Evolutionary conservation across 2,329 filamentous ascomycete species (phyloP).

Genomic region (Aspergillus udagawae): DNA sequence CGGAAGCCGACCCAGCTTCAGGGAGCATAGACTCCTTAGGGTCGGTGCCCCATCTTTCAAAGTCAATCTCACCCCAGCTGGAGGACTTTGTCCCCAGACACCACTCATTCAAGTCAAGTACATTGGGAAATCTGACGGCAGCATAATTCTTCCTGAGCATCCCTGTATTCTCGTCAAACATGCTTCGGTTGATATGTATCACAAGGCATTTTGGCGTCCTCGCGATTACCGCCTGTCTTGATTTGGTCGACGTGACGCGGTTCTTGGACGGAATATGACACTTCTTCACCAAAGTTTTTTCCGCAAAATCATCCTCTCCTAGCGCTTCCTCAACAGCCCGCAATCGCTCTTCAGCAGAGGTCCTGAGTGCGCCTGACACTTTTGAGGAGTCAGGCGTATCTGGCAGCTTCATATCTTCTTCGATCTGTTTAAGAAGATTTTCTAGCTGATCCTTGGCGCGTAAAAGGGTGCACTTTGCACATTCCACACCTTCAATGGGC

Average conservation of each 20-base stretch:
- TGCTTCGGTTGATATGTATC: conserved; percentile 85
- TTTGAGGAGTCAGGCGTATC: conserved; percentile 20
- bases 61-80: conserved; percentile 30
- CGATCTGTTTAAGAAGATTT: conserved; percentile 38
- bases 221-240: conserved; percentile 81
- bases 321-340: conserved; percentile 66
- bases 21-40: conserved; percentile 71
- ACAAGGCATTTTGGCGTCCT: conserved; percentile 75
- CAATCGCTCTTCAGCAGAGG: conserved; percentile 52
- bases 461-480: conserved; percentile 81
- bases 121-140: conserved; percentile 68
- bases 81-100: conserved; percentile 61
- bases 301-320: conserved; percentile 75
- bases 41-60: conserved; percentile 67
- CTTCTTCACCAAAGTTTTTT: conserved; percentile 58
- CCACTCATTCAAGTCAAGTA: conserved; percentile 78
- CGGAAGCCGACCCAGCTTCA: conserved; percentile 52
- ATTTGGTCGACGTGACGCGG: conserved; percentile 75
- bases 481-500: conserved; percentile 83
- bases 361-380: conserved; percentile 35
- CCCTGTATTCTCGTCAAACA: conserved; percentile 81
- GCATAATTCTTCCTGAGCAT: conserved; percentile 79
- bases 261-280: conserved; percentile 65
- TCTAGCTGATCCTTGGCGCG: conserved; percentile 52
- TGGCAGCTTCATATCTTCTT: conserved; percentile 34